Evolutionary conservation across 2,329 filamentous ascomycete genomes (phyloP).

Genomic region (Lachnellula cervina): DNA sequence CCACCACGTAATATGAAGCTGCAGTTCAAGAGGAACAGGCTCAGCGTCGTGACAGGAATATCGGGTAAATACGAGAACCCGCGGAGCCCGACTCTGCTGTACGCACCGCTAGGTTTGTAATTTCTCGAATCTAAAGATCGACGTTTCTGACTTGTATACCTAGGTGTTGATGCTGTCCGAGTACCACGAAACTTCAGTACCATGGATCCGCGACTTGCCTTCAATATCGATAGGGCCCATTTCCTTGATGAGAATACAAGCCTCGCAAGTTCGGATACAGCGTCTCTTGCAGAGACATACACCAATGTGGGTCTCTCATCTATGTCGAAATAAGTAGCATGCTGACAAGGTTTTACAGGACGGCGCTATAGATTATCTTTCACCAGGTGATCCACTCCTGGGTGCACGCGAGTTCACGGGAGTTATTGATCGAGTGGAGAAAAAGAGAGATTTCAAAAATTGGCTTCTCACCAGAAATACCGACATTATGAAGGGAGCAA

Average conservation of each 20-base stretch:
- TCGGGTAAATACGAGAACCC: slow-evolving; percentile 13
- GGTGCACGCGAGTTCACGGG: neutral
- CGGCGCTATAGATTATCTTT: neutral
- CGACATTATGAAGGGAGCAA: too few species aligned
- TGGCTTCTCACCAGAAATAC: neutral
- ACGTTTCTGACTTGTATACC: slow-evolving; percentile 3
- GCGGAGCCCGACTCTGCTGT: slow-evolving; percentile 16
- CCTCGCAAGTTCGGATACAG: neutral
- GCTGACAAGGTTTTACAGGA: neutral
- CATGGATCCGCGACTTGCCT: slow-evolving; percentile 7
- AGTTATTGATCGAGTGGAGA: neutral
- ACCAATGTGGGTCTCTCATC: neutral
- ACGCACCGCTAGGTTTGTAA: neutral
- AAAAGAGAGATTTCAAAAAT: neutral
- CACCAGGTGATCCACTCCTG: neutral
- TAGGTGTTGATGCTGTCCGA: slow-evolving; percentile 15
- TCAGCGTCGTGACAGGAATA: slow-evolving; percentile 15
- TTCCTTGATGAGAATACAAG: neutral
- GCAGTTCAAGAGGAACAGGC: slow-evolving; percentile 27
- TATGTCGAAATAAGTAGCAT: neutral
- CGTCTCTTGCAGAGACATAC: neutral
- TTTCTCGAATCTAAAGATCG: neutral
- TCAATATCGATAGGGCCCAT: slow-evolving; percentile 8
- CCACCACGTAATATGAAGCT: neutral
- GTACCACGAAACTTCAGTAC: slow-evolving; percentile 7